phyloP scores from a whole-genome alignment of 2,329 filamentous ascomycete species.

The Apiospora sp. region DNA sequence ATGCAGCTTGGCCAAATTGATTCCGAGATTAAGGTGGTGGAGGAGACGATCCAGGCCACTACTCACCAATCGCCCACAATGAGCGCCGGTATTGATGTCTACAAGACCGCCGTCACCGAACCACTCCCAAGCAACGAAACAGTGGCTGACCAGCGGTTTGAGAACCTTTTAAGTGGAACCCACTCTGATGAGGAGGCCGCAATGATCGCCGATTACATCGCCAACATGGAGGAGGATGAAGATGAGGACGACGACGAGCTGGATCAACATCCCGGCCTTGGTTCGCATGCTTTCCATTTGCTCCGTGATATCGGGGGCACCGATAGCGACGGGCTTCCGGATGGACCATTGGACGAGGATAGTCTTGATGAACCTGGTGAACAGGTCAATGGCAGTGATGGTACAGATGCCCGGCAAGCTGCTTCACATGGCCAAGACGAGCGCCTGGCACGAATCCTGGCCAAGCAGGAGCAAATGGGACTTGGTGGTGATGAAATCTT shows the following conservation, averaged over 20 bases:
- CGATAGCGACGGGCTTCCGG: conserved; percentile 48
- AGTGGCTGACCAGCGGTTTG: neutral
- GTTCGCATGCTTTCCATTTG: conserved; percentile 38
- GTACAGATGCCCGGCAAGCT: conserved; percentile 43
- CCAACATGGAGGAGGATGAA: conserved; percentile 60
- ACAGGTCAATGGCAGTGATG: conserved; percentile 48
- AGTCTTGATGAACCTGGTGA: conserved; percentile 44
- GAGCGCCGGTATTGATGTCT: neutral
- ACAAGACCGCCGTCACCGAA: neutral
- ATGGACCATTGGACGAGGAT: conserved; percentile 41
- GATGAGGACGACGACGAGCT: conserved; percentile 40
- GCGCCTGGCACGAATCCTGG: conserved; percentile 65
- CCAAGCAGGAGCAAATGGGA: conserved; percentile 70
- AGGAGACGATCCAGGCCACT: conserved; percentile 31
- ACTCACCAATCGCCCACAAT: neutral
- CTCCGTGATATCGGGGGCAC: conserved; percentile 53
- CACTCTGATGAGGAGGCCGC: conserved; percentile 58
- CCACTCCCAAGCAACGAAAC: neutral
- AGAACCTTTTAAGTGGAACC: conserved; percentile 13
- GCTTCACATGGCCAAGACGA: conserved; percentile 60
- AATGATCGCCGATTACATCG: conserved; percentile 74
- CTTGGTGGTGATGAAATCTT: conserved; percentile 66
- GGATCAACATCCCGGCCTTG: conserved; percentile 32
- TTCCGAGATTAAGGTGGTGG: conserved; percentile 43
- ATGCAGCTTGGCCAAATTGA: conserved; percentile 39